Evolutionary conservation across 257 asterid species (phyloP), one percentile per base, ranked within the genome.

Genomic region (Plectranthus barbatus): DNA sequence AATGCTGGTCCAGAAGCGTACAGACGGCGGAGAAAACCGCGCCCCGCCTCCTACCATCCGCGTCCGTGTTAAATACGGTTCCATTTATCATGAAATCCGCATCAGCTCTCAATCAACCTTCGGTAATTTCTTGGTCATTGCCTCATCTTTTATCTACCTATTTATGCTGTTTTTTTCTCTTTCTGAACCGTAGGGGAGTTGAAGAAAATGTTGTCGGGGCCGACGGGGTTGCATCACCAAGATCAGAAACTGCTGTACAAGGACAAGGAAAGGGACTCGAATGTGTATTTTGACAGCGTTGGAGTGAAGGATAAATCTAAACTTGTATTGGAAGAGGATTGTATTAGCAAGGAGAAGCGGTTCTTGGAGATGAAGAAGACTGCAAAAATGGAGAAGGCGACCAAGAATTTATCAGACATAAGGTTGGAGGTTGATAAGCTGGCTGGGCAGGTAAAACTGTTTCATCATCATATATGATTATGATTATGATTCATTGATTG

Each of bases 301-400:
- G 98, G 98, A 4, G 87, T 91, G 48, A 91, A 91, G 70, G 88
- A 91, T 61, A 91, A 91, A 55, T 91, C 96, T 0, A 91, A 91
- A 75, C 36, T 91, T 47, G 84, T 91, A 64, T 60, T 91, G 17
- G 72, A 77, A 42, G 96, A 91, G 80, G 98, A 91, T 21, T 83
- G 88, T 0, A 73, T 91, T 29, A 84, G 94, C 82, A 81, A 75
- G 69, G 96, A 91, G 60, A 88, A 80, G 44, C 82, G 98, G 10
- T 76, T 41, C 67, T 7, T 91, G 4, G 95, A 91, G 73, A 77
- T 86, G 87, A 84, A 72, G 68, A 86, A 74, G 73, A 86, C 57
- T 21, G 94, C 92, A 1, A 80, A 81, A 48, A 60, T 84, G 80
- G 98, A 88, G 55, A 88, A 70, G 71, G 83, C 84, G 42, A 77